Evolutionary conservation across 495 filamentous ascomycete species (phyloP).

Genomic region (Poronia punctata): DNA sequence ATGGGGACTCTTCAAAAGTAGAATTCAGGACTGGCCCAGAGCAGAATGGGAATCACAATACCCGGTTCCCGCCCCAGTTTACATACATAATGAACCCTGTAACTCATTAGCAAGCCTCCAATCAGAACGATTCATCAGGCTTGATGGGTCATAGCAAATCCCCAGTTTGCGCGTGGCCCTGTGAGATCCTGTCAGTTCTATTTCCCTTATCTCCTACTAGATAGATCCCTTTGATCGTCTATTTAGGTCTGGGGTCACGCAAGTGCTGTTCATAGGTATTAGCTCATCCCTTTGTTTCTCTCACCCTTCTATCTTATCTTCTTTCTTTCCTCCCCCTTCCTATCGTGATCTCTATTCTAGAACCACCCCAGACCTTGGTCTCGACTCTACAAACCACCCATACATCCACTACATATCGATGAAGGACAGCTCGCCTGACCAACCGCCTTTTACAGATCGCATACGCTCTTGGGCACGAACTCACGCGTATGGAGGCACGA

Average conservation of each 20-base stretch:
- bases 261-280: no score
- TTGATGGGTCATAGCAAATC: slow-evolving; percentile 3
- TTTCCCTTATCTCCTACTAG: neutral
- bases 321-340: slow-evolving; percentile 6
- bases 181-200: slow-evolving; percentile 1
- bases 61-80: no score
- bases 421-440: slow-evolving; percentile 54
- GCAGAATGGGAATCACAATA: no score
- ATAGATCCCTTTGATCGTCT: slow-evolving; percentile 1
- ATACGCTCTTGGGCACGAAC: slow-evolving; percentile 49
- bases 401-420: slow-evolving; percentile 52
- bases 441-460: slow-evolving; percentile 45
- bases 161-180: no score
- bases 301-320: neutral
- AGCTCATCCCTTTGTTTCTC: neutral
- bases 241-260: slow-evolving; percentile 7
- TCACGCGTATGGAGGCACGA: slow-evolving; percentile 49
- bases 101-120: slow-evolving; percentile 1
- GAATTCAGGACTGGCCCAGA: no score
- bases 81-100: no score
- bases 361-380: slow-evolving; percentile 24
- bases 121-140: slow-evolving; percentile 1
- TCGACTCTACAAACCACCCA: slow-evolving; percentile 24
- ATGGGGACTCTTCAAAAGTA: no score
- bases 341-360: slow-evolving; percentile 17